These are phyloP conservation scores for Aureobasidium pullulans DNA, from an alignment of 2,329 filamentous ascomycete species.

Conservation along the genomic window DNA sequence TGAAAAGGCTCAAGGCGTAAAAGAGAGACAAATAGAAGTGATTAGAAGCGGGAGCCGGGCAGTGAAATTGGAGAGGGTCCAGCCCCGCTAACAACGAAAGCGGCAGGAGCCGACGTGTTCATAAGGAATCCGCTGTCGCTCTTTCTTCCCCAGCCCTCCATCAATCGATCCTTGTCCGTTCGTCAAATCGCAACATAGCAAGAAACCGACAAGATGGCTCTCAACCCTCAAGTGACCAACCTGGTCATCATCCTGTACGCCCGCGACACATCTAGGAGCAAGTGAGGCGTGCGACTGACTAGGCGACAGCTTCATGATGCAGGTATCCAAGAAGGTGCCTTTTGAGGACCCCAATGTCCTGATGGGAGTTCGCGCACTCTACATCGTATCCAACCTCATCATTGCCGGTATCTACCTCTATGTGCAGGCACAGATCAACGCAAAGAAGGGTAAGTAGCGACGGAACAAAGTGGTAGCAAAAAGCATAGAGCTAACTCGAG, in stretches of 20 bases:
- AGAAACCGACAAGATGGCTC: constrained; percentile 10
- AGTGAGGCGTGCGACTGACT: neutral
- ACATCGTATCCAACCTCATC: constrained; percentile 68
- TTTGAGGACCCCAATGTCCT: constrained; percentile 80
- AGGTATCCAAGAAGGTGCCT: constrained; percentile 89
- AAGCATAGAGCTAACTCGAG: constrained; percentile 6
- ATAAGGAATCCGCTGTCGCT: neutral
- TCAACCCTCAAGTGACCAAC: constrained; percentile 51
- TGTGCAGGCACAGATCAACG: constrained; percentile 77
- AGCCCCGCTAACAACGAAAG: neutral
- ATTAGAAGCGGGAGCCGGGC: neutral
- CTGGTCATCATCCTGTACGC: constrained; percentile 73
- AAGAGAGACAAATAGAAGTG: constrained; percentile 8
- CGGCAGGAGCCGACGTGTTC: constrained; percentile 7
- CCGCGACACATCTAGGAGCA: neutral
- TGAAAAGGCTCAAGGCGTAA: neutral
- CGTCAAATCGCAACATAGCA: constrained; percentile 6
- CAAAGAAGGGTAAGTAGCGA: constrained; percentile 75
- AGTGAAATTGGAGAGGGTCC: neutral
- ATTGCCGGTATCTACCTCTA: constrained; percentile 82
- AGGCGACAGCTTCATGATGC: constrained; percentile 68
- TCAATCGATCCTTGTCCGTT: neutral
- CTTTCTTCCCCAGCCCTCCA: constrained; percentile 9
- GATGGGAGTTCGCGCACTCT: constrained; percentile 55
- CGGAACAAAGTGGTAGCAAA: neutral